Evolutionary conservation across 2,329 filamentous ascomycete species (phyloP), one percentile per base, ranked within the genome.

Genomic region (Botrytis hyacinthi): DNA sequence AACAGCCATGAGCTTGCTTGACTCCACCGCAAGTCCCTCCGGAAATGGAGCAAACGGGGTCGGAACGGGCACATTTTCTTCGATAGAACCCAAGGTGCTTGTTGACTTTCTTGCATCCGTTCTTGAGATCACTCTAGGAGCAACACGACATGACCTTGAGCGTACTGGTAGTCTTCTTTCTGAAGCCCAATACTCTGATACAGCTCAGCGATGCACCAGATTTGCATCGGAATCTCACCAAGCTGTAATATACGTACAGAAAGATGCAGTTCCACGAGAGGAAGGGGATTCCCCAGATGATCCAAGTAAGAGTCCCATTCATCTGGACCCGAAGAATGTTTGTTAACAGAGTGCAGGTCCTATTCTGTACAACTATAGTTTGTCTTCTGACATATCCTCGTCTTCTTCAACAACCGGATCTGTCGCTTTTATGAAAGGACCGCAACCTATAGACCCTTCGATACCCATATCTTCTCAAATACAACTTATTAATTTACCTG

Each of bases 401-500:
- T 91, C 92, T 46, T 86, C 92, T 63, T 91, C 91, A n/a, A 97
- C 94, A 62, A 89, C 92, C 63, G 91, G 93, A 67, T 97, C 93
- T 77, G 91, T 98, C 76, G 93, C 94, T 73, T 89, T 99, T 79
- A 88, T 97, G 78, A 99, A 99, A 86, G 91, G 94, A 72, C 92
- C 95, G 72, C 90, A 92, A 81, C 93, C 95, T 70, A 93, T 99
- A 84, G 93, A 98, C 82, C 90, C 93, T 74, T 89, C 88, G 78
- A 86, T 94, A 81, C 92, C 95, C 74, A 90, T 99, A 80, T 91
- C 91, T 78, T 91, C 91, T 73, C 96, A 99, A 84, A 91, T 99
- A 79, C 94, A 97, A 81, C 92, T 98, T 81, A 93, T 95, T 82
- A 98, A 97, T 81, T 86, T 99, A 75, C 95, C 96, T 18, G 93